Conservation (phyloP, 1,139 yeast genomes). For the Magnusiomyces magnusii region DNA sequence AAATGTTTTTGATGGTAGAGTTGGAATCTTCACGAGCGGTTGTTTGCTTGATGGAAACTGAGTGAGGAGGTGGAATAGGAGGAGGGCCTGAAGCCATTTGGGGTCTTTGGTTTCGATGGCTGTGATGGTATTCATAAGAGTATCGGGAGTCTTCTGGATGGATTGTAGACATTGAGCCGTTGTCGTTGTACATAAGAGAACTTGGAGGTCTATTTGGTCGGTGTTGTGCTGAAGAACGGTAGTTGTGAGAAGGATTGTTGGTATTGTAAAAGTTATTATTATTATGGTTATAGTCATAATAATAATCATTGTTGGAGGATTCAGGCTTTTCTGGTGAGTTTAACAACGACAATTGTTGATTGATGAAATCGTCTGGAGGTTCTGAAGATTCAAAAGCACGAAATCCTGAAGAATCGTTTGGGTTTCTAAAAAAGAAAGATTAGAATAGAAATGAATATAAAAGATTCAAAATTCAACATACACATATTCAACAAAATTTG, state of each 20-base stretch:
- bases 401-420: slow-evolving; percentile 2
- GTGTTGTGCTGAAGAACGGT: background rate
- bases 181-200: background rate
- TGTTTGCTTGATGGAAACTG: slow-evolving; percentile 17
- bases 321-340: too few relatives aligned
- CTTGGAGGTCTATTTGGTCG: background rate
- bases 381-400: slow-evolving; percentile 1
- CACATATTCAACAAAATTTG: slow-evolving; percentile 65
- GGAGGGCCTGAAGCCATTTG: slow-evolving; percentile 17
- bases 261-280: too few relatives aligned
- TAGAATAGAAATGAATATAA: background rate
- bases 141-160: background rate
- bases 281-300: background rate
- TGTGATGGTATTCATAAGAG: background rate
- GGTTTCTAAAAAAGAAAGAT: background rate
- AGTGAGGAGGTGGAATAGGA: slow-evolving; percentile 30
- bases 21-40: background rate
- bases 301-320: too few relatives aligned
- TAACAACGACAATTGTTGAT: background rate
- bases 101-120: background rate
- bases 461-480: slow-evolving; percentile 7
- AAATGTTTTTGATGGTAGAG: background rate
- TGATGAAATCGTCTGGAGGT: background rate
- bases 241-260: background rate
- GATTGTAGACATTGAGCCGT: background rate